phyloP scores from a whole-genome alignment of 805 yeast species.

The Blastobotrys parvus region DNA sequence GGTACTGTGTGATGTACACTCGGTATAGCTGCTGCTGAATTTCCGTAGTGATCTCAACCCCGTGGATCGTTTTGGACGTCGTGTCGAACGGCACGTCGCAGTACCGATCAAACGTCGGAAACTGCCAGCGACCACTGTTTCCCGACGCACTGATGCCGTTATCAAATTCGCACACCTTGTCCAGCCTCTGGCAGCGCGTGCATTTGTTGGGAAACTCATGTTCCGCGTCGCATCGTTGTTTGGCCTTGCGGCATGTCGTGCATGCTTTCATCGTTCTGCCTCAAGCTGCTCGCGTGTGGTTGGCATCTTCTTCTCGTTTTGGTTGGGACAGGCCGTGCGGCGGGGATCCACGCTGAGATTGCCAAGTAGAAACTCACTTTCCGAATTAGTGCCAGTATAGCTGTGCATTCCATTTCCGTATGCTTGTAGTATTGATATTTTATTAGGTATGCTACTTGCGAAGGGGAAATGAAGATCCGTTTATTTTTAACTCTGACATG shows the following conservation, averaged over 20 bases:
- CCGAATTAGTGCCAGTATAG: no score
- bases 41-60: not conserved
- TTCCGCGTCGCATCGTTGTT: conserved; percentile 14
- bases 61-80: not conserved
- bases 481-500: no score
- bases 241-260: conserved; percentile 10
- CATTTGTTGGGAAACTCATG: conserved; percentile 12
- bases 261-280: conserved; percentile 14
- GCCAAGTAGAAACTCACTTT: no score
- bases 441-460: no score
- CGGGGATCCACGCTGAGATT: no score
- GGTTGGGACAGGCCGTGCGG: no score
- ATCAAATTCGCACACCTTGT: not conserved
- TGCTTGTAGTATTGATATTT: no score
- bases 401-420: no score
- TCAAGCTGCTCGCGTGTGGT: no score
- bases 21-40: not conserved
- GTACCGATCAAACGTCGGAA: not conserved
- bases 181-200: conserved; percentile 7
- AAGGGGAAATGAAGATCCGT: no score
- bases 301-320: no score
- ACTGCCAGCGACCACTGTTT: not conserved
- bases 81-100: not conserved
- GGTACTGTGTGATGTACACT: conserved; percentile 8
- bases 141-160: not conserved